phyloP scores from a whole-genome alignment of 306 rosid genomes.

The Quercus berberidifolia region DNA sequence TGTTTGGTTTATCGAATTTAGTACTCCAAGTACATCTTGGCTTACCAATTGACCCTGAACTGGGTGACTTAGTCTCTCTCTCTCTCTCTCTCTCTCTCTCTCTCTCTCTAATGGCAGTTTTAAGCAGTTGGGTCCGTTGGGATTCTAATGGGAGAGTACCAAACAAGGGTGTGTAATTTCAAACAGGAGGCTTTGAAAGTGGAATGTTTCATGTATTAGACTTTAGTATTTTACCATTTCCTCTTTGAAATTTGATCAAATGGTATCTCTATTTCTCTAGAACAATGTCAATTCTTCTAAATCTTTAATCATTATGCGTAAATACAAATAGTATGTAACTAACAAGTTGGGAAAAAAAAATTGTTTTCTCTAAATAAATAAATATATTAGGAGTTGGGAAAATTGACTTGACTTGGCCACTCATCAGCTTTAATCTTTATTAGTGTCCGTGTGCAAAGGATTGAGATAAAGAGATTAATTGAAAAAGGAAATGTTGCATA shows the following conservation, averaged over 20 bases:
- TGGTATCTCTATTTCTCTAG: background rate
- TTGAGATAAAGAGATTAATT: background rate
- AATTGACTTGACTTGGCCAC: background rate
- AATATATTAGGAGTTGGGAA: background rate
- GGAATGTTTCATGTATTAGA: background rate
- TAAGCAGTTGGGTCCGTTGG: slow-evolving; percentile 22
- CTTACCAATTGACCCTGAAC: slow-evolving; percentile 31
- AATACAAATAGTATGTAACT: background rate
- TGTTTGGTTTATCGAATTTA: slow-evolving; percentile 9
- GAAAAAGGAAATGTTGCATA: too few relatives aligned
- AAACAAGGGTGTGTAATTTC: background rate
- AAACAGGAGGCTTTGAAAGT: background rate
- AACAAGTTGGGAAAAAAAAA: background rate
- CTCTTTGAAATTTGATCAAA: background rate
- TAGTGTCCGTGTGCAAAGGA: background rate
- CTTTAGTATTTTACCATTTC: background rate
- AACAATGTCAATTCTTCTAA: background rate
- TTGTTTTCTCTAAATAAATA: background rate
- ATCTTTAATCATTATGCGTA: background rate
- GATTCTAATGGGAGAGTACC: background rate
- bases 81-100: background rate
- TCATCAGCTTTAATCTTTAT: background rate
- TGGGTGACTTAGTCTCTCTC: background rate
- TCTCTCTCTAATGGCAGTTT: slow-evolving; percentile 25
- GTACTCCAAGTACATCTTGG: background rate